Evolutionary conservation across 768 basidiomycete species (phyloP).

Genomic region (Trametes cubensis): DNA sequence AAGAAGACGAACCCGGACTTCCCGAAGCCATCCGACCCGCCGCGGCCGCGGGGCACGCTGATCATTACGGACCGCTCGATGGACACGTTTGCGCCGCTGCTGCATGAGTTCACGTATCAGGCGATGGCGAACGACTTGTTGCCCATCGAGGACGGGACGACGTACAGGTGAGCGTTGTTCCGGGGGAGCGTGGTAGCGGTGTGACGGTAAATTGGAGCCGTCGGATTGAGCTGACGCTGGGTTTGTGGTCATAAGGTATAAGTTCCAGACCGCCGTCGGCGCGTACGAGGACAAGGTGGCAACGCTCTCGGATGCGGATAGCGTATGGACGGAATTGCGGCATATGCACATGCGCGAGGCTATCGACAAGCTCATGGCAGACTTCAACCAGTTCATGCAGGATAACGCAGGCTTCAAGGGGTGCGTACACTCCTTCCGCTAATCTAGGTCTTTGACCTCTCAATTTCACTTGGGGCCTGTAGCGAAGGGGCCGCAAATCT

Average conservation of each 20-base stretch:
- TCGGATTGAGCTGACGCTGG: background rate
- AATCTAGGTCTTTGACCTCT: background rate
- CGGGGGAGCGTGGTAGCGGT: background rate
- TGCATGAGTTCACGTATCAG: conserved; percentile 99
- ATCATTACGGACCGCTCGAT: conserved; percentile 96
- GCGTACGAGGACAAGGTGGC: conserved; percentile 88
- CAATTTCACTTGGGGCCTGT: background rate
- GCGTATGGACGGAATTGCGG: conserved; percentile 88
- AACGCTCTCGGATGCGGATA: conserved; percentile 81
- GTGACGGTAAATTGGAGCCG: background rate
- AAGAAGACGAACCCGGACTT: conserved; percentile 86
- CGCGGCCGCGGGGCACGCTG: conserved; percentile 74
- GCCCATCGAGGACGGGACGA: conserved; percentile 81
- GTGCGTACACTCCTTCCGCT: conserved; percentile 42
- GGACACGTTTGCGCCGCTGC: conserved; percentile 86
- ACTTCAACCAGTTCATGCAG: conserved; percentile 92
- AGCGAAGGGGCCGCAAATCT: conserved; percentile 84
- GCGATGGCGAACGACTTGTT: conserved; percentile 97
- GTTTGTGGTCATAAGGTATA: conserved; percentile 59
- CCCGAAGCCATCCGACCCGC: conserved; percentile 59
- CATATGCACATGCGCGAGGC: conserved; percentile 99
- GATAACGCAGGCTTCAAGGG: conserved; percentile 96
- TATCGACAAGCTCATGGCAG: conserved; percentile 93
- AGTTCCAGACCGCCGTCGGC: conserved; percentile 88
- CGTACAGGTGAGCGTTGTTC: conserved; percentile 70